phyloP scores from a whole-genome alignment of 345 rosid species.

The Syzygium aqueum region DNA sequence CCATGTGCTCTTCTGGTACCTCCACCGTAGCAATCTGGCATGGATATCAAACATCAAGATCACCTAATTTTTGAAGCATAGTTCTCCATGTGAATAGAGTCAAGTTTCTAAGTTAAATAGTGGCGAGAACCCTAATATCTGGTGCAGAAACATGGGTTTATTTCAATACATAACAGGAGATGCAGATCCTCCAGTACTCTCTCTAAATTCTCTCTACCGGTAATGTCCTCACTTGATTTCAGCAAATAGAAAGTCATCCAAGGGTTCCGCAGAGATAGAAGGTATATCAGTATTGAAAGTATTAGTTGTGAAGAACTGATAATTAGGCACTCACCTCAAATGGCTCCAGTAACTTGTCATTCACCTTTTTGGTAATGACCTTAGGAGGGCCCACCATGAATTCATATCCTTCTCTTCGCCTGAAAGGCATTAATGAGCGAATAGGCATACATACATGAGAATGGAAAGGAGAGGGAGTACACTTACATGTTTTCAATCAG shows the following conservation, averaged over 20 bases:
- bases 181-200: not conserved
- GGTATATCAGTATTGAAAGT: not conserved
- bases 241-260: not conserved
- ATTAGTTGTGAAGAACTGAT: not conserved
- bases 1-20: constrained; percentile 93
- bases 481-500: constrained; percentile 89
- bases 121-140: not conserved
- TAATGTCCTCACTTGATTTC: not conserved
- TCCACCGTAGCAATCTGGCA: constrained; percentile 86
- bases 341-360: constrained; percentile 80
- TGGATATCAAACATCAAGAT: not conserved
- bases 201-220: not conserved
- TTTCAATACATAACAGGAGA: not conserved
- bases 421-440: constrained; percentile 18
- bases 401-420: constrained; percentile 99
- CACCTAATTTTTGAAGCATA: not conserved
- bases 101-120: not conserved
- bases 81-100: not conserved
- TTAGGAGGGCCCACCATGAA: constrained; percentile 98
- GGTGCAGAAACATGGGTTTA: not conserved
- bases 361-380: constrained; percentile 74
- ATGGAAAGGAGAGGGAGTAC: constrained; percentile 6
- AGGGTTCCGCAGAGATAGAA: not conserved
- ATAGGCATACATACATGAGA: constrained; percentile 10
- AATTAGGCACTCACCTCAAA: constrained; percentile 48